A percentile compares a stretch with the other conserved stretches of the same genome.
Evolutionary conservation across 371 early-diverging fungal genomes (phyloP).

Genomic region (Smittium culicis): DNA sequence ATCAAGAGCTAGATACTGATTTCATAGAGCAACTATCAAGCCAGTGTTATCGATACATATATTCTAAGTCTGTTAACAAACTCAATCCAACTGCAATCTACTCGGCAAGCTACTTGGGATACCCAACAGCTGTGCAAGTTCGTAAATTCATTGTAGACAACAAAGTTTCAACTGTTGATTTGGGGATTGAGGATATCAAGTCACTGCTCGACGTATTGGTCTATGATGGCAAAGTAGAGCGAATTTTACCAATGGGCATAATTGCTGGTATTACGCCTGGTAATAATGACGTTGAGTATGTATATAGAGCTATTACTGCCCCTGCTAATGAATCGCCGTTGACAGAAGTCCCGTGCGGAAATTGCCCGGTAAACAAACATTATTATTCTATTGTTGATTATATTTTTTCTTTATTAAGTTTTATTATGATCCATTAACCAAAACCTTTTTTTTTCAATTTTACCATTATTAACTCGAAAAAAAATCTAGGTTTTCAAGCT

Average conservation of each 20-base stretch:
- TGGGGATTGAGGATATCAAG: constrained; percentile 61
- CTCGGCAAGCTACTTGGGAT: too few species aligned
- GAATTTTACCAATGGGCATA: constrained; percentile 37
- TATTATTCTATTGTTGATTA: constrained; percentile 8
- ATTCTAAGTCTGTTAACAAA: too few species aligned
- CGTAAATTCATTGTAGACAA: constrained; percentile 55
- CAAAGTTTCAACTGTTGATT: constrained; percentile 54
- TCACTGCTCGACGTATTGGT: constrained; percentile 70
- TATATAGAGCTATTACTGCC: constrained; percentile 56
- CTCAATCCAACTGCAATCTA: too few species aligned
- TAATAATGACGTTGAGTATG: constrained; percentile 37
- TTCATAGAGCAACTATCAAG: too few species aligned
- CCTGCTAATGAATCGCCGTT: constrained; percentile 37
- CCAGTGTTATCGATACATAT: too few species aligned
- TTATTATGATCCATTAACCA: too few species aligned
- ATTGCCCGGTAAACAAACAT: constrained; percentile 46
- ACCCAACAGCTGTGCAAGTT: too few species aligned
- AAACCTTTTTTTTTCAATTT: too few species aligned
- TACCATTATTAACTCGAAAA: too few species aligned
- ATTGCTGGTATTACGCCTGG: constrained; percentile 15
- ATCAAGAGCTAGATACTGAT: too few species aligned
- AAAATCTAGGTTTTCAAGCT: too few species aligned
- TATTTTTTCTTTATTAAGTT: too few species aligned
- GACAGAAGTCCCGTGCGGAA: constrained; percentile 73
- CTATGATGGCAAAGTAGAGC: constrained; percentile 78